Percentiles rank a stretch among this genome's conserved stretches.
phyloP scores from a whole-genome alignment of 306 rosid genomes.

The Erythrophleum fordii region DNA sequence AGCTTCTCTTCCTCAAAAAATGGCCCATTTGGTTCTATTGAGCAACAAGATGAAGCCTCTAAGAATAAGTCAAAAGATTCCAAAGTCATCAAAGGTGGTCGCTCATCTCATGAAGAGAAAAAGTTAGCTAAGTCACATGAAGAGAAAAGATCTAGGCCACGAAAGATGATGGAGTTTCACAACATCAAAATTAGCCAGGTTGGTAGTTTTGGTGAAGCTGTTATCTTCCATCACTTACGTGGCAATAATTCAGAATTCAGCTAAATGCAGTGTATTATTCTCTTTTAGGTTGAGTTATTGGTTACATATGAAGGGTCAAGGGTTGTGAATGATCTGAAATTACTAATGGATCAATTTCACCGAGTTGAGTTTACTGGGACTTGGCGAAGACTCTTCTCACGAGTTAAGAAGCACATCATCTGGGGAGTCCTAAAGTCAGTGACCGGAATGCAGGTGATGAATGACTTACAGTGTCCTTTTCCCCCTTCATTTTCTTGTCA shows the following conservation, averaged over 20 bases:
- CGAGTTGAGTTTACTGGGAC: slow-evolving; percentile 94
- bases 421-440: slow-evolving; percentile 99
- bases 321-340: slow-evolving; percentile 94
- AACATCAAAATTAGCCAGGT: slow-evolving; percentile 99
- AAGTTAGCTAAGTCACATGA: slow-evolving; percentile 79
- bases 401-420: slow-evolving; percentile 95
- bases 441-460: slow-evolving; percentile 96
- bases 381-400: slow-evolving; percentile 95
- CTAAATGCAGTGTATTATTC: slow-evolving; percentile 23
- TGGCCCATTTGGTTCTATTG: slow-evolving; percentile 63
- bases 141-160: slow-evolving; percentile 92
- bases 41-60: slow-evolving; percentile 76
- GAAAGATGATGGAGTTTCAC: slow-evolving; percentile 96
- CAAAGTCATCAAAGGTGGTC: slow-evolving; percentile 76
- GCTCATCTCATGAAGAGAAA: slow-evolving; percentile 92
- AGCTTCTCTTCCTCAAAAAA: slow-evolving; percentile 74
- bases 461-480: slow-evolving; percentile 31
- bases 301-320: slow-evolving; percentile 97
- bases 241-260: slow-evolving; percentile 27
- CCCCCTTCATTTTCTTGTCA: slow-evolving; percentile 30
- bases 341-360: slow-evolving; percentile 96
- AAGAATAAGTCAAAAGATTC: slow-evolving; percentile 83
- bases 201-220: slow-evolving; percentile 43
- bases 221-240: slow-evolving; percentile 20
- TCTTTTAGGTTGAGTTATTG: slow-evolving; percentile 77